phyloP scores from a whole-genome alignment of 1,284 basidiomycete species.

The Ganoderma meredithae region DNA sequence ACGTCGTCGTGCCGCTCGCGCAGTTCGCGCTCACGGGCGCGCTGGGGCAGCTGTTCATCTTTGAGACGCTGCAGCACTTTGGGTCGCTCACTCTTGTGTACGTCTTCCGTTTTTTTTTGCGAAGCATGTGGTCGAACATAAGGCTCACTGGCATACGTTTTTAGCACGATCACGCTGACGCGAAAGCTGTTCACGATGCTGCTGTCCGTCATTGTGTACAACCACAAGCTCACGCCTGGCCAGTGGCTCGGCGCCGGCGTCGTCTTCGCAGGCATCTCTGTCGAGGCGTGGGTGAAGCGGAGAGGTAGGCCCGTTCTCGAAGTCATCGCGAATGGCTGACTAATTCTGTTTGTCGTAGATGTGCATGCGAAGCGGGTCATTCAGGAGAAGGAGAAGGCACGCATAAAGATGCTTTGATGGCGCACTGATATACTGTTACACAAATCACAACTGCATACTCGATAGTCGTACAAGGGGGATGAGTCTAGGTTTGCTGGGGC shows the following conservation, averaged over 20 bases:
- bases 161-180: slow-evolving; percentile 93
- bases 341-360: slow-evolving; percentile 50
- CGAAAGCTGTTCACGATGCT: slow-evolving; percentile 99
- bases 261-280: slow-evolving; percentile 93
- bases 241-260: slow-evolving; percentile 91
- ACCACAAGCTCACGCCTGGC: slow-evolving; percentile 83
- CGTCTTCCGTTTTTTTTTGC: slow-evolving; percentile 40
- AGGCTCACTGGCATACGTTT: slow-evolving; percentile 7
- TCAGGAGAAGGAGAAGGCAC: slow-evolving; percentile 82
- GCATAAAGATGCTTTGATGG: slow-evolving; percentile 74
- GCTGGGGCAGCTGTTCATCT: slow-evolving; percentile 96
- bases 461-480: not conserved
- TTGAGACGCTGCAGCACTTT: slow-evolving; percentile 96
- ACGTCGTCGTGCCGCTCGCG: slow-evolving; percentile 78
- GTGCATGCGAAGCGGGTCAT: slow-evolving; percentile 81
- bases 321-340: slow-evolving; percentile 4
- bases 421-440: not conserved
- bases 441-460: not conserved
- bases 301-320: slow-evolving; percentile 58
- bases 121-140: not conserved
- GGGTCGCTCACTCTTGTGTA: slow-evolving; percentile 94
- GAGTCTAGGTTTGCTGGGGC: too few relatives aligned
- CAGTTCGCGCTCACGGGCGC: slow-evolving; percentile 94
- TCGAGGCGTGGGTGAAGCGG: slow-evolving; percentile 91
- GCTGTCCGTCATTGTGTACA: slow-evolving; percentile 91